phyloP scores from a whole-genome alignment of 164 flowering plant genomes.

The Kalanchoe fedtschenkoi region DNA sequence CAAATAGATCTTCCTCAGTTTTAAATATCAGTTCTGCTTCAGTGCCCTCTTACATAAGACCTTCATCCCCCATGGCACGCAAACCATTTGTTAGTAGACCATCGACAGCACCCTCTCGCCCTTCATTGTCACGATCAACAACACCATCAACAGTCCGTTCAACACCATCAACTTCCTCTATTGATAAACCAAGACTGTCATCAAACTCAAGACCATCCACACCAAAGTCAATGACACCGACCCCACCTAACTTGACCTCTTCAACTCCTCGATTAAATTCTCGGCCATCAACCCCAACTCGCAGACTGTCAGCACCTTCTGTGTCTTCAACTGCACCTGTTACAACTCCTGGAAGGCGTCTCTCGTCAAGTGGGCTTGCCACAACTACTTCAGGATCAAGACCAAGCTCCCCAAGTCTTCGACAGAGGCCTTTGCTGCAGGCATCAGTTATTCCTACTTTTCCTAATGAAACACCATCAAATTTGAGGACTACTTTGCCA shows the following conservation, averaged over 20 bases:
- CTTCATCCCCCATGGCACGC: slow-evolving; percentile 68
- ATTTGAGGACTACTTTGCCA: slow-evolving; percentile 79
- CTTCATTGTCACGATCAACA: slow-evolving; percentile 42
- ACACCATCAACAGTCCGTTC: slow-evolving; percentile 74
- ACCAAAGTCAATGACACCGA: slow-evolving; percentile 65
- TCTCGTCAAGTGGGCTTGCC: slow-evolving; percentile 37
- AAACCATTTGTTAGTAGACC: slow-evolving; percentile 53
- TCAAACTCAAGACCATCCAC: slow-evolving; percentile 76
- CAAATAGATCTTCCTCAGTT: slow-evolving; percentile 46
- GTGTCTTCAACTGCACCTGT: slow-evolving; percentile 25
- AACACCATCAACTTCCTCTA: slow-evolving; percentile 24
- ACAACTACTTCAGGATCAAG: slow-evolving; percentile 44
- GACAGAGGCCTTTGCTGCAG: slow-evolving; percentile 44
- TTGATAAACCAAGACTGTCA: slow-evolving; percentile 40
- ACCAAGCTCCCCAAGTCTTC: slow-evolving; percentile 72
- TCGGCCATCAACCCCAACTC: slow-evolving; percentile 86
- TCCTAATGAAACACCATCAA: slow-evolving; percentile 84
- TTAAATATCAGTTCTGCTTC: slow-evolving; percentile 93
- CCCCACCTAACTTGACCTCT: slow-evolving; percentile 37
- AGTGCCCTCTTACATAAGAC: slow-evolving; percentile 68
- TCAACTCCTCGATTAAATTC: slow-evolving; percentile 41
- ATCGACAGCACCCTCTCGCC: slow-evolving; percentile 53
- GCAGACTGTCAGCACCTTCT: slow-evolving; percentile 42
- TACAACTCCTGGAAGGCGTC: slow-evolving; percentile 48
- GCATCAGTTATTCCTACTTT: slow-evolving; percentile 75